Evolutionary conservation across 176 grass and related monocot species (phyloP).

Genomic region (Raddia distichophylla): DNA sequence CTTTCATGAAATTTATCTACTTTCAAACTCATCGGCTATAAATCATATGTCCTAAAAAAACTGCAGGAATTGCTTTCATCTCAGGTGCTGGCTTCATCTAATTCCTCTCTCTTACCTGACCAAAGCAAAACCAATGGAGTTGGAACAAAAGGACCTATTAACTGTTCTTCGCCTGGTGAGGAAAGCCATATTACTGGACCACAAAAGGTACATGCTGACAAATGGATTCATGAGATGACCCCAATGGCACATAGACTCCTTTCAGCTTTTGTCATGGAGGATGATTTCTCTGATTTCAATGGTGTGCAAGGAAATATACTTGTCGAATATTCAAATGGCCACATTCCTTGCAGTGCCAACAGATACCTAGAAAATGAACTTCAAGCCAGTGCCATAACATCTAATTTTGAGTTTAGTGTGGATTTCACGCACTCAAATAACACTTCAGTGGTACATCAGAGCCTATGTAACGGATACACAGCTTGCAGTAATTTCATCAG

Average conservation of each 20-base stretch:
- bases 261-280: slow-evolving; percentile 78
- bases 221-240: slow-evolving; percentile 59
- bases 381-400: slow-evolving; percentile 41
- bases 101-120: slow-evolving; percentile 44
- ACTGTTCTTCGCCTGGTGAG: slow-evolving; percentile 26
- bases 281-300: slow-evolving; percentile 48
- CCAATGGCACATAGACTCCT: slow-evolving; percentile 81
- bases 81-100: slow-evolving; percentile 46
- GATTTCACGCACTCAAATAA: slow-evolving; percentile 53
- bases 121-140: slow-evolving; percentile 46
- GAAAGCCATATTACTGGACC: not conserved
- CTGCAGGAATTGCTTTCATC: slow-evolving; percentile 53
- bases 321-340: slow-evolving; percentile 48
- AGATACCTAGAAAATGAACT: slow-evolving; percentile 53
- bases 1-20: not conserved
- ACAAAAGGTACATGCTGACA: slow-evolving; percentile 45
- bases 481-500: slow-evolving; percentile 55
- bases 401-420: slow-evolving; percentile 43
- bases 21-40: slow-evolving; percentile 2
- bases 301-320: slow-evolving; percentile 40
- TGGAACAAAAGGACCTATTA: slow-evolving; percentile 42
- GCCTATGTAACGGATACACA: slow-evolving; percentile 59
- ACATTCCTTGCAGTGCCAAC: slow-evolving; percentile 41
- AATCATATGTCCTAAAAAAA: slow-evolving; percentile 30
- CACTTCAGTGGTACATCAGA: slow-evolving; percentile 43